These are phyloP conservation scores for Aaosphaeria arxii DNA, from an alignment of 2,329 filamentous ascomycete genomes.

Conservation along the genomic window DNA sequence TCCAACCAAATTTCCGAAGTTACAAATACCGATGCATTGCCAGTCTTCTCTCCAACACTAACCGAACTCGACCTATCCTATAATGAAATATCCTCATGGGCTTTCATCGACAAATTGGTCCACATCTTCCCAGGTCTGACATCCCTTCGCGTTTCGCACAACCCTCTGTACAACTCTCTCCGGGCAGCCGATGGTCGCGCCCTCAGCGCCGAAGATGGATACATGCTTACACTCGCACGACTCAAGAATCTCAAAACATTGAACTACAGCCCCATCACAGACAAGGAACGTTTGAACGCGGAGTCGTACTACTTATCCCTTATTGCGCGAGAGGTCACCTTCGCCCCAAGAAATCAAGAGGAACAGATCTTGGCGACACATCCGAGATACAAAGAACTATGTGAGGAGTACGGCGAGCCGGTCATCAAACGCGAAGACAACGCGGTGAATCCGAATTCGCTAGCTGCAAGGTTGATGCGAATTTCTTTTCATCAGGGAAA, in stretches of 20 bases:
- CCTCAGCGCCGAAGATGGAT: conserved; percentile 70
- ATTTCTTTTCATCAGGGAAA: conserved; percentile 51
- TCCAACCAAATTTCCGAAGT: conserved; percentile 65
- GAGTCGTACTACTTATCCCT: conserved; percentile 91
- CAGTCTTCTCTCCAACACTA: conserved; percentile 30
- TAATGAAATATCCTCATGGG: conserved; percentile 58
- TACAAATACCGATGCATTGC: conserved; percentile 11
- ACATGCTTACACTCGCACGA: conserved; percentile 83
- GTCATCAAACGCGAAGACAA: conserved; percentile 50
- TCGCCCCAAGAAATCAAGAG: conserved; percentile 54
- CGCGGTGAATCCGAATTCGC: conserved; percentile 69
- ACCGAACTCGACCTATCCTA: conserved; percentile 44
- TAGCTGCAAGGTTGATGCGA: conserved; percentile 73
- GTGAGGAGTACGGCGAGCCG: conserved; percentile 71
- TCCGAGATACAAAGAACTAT: conserved; percentile 71
- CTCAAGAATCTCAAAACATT: conserved; percentile 65
- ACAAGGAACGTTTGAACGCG: conserved; percentile 76
- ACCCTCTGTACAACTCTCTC: conserved; percentile 73
- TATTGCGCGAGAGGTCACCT: conserved; percentile 72
- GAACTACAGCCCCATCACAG: conserved; percentile 68
- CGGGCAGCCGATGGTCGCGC: conserved; percentile 37
- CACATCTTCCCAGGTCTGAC: conserved; percentile 68
- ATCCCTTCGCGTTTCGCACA: conserved; percentile 77
- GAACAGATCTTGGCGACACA: conserved; percentile 60
- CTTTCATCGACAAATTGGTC: conserved; percentile 68